These are phyloP conservation scores for Dichotomopilus funicola DNA, from an alignment of 2,329 filamentous ascomycete species.

Conservation along the genomic window DNA sequence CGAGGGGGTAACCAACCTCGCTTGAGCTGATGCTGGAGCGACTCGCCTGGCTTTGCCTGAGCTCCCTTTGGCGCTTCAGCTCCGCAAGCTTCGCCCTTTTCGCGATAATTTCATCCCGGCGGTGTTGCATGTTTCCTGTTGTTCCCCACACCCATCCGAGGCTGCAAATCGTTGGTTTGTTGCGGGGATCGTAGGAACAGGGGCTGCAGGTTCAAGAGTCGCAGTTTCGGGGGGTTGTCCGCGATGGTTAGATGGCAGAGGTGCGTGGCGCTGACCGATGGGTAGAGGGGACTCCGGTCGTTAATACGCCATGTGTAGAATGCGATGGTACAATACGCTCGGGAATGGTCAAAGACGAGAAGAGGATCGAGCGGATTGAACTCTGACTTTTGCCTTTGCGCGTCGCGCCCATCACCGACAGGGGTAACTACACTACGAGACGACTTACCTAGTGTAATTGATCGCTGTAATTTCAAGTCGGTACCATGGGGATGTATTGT, in stretches of 20 bases:
- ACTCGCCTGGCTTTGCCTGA: constrained; percentile 69
- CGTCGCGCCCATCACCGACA: constrained; percentile 14
- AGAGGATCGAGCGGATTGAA: not conserved
- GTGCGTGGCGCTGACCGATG: too few relatives aligned
- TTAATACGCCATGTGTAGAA: too few relatives aligned
- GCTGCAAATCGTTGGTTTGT: not conserved
- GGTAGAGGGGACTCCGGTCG: too few relatives aligned
- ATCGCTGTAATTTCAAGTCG: not conserved
- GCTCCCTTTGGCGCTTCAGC: constrained; percentile 84
- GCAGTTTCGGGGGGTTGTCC: not conserved
- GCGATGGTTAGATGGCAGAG: too few relatives aligned
- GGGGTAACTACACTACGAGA: not conserved
- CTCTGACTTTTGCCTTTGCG: not conserved
- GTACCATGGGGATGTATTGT: not conserved
- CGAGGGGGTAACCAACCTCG: constrained; percentile 50
- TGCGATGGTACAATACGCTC: too few relatives aligned
- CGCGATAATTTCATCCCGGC: constrained; percentile 90
- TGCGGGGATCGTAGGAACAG: not conserved
- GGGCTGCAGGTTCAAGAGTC: not conserved
- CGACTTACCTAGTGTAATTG: not conserved
- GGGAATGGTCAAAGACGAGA: not conserved
- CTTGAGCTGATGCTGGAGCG: constrained; percentile 61
- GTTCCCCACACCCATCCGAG: constrained; percentile 41
- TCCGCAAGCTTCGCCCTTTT: constrained; percentile 97
- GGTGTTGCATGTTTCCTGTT: constrained; percentile 59